A percentile compares a stretch with the other conserved stretches of the same genome.
Conservation (phyloP, 1,139 yeast genomes). For the Geotrichum histeridarum region DNA sequence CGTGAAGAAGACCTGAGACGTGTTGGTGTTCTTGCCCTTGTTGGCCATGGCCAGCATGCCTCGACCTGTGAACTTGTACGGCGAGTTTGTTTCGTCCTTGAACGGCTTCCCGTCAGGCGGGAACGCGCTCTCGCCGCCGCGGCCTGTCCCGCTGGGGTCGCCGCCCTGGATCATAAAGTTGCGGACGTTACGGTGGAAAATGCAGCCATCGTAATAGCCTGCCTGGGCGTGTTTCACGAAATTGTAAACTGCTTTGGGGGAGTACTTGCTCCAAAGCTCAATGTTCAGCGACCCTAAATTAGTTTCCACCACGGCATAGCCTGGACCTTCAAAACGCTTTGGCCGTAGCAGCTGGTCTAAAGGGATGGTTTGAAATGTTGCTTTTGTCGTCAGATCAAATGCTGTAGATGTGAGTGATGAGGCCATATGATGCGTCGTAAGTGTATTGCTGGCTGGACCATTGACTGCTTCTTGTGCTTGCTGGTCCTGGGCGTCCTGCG, state of each 20-base stretch:
- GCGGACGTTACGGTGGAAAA: conserved; percentile 46
- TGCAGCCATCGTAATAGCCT: conserved; percentile 42
- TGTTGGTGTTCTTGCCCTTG: conserved; percentile 55
- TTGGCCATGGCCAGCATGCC: conserved; percentile 84
- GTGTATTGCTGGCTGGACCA: conserved; percentile 9
- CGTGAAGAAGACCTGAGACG: conserved; percentile 76
- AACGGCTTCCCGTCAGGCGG: conserved; percentile 38
- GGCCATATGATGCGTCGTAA: conserved; percentile 36
- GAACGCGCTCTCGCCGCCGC: conserved; percentile 40
- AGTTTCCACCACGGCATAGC: conserved; percentile 40
- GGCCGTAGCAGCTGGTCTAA: conserved; percentile 33
- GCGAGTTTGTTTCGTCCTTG: conserved; percentile 56
- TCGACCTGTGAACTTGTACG: conserved; percentile 68
- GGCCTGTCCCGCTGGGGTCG: conserved; percentile 47
- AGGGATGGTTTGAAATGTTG: conserved; percentile 25
- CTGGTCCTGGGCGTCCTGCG: conserved; percentile 3
- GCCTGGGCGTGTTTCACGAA: conserved; percentile 40
- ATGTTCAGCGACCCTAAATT: conserved; percentile 40
- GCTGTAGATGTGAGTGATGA: conserved; percentile 38
- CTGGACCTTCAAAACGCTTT: conserved; percentile 31
- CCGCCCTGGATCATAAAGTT: conserved; percentile 52
- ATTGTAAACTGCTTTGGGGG: conserved; percentile 46
- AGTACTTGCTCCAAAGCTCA: conserved; percentile 38
- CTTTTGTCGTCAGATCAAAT: conserved; percentile 29
- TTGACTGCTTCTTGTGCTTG: background rate